Conservation (phyloP, 306 rosid genomes). For the Senna siamea region DNA sequence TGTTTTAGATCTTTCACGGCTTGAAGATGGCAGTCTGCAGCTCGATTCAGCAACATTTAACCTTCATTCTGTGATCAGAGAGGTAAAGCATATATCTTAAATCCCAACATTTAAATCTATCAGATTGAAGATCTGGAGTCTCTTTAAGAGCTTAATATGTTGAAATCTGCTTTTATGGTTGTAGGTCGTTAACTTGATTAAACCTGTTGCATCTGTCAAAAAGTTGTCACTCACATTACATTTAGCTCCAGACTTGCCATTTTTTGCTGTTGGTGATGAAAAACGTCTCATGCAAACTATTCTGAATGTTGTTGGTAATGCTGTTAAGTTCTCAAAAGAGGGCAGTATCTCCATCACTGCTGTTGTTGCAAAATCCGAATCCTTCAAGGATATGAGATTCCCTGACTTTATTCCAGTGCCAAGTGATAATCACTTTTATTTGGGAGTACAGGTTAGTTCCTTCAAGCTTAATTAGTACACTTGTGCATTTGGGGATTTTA, state of each 20-base stretch:
- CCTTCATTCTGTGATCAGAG: constrained; percentile 83
- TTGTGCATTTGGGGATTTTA: constrained; percentile 30
- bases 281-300: constrained; percentile 89
- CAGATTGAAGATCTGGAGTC: constrained; percentile 26
- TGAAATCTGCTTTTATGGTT: constrained; percentile 39
- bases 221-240: constrained; percentile 67
- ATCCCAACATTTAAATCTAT: constrained; percentile 7
- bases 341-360: constrained; percentile 75
- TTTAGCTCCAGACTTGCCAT: constrained; percentile 78
- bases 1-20: constrained; percentile 95
- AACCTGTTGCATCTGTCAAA: constrained; percentile 87
- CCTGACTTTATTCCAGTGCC: constrained; percentile 70
- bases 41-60: constrained; percentile 76
- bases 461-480: constrained; percentile 35
- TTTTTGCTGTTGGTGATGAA: constrained; percentile 78
- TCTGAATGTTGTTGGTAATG: constrained; percentile 92
- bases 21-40: constrained; percentile 95
- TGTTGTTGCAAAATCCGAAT: constrained; percentile 71
- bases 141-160: constrained; percentile 36
- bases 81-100: constrained; percentile 49
- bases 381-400: constrained; percentile 71
- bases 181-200: constrained; percentile 87
- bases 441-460: constrained; percentile 84
- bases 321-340: constrained; percentile 93
- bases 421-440: constrained; percentile 81